Percentiles rank a stretch among this genome's conserved stretches.
These are phyloP conservation scores for Yamadazyma siamensis DNA, from an alignment of 1,139 yeast genomes.

Conservation along the genomic window DNA sequence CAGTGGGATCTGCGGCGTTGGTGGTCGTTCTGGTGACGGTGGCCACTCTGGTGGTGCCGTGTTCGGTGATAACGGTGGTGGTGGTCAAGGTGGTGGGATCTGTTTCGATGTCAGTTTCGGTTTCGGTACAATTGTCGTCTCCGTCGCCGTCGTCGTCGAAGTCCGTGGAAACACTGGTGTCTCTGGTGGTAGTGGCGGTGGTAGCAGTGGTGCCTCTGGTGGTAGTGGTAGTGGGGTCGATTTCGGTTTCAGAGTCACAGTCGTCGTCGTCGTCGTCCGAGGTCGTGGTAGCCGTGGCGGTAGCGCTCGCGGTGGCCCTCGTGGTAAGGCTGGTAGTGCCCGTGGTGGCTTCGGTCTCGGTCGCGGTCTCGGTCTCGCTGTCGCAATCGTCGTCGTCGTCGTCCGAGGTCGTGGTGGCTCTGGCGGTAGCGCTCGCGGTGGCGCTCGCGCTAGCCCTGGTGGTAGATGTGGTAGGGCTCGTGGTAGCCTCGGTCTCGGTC, in stretches of 20 bases:
- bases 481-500: conserved; percentile 2
- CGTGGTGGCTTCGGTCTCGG: conserved; percentile 3
- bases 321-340: conserved; percentile 2
- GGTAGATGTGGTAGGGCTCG: conserved; percentile 2
- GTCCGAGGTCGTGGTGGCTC: conserved; percentile 4
- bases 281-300: conserved; percentile 4
- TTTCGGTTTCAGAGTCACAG: conserved; percentile 1
- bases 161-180: conserved; percentile 1
- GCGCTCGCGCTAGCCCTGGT: background rate
- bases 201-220: background rate
- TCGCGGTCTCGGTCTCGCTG: conserved; percentile 2
- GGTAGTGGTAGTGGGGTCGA: conserved; percentile 1
- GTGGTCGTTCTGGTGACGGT: conserved; percentile 2
- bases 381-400: conserved; percentile 8
- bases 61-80: conserved; percentile 5
- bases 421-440: conserved; percentile 6
- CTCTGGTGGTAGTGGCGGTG: background rate
- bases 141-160: conserved; percentile 8
- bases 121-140: conserved; percentile 15
- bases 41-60: conserved; percentile 6
- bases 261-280: conserved; percentile 10
- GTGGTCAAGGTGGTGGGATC: conserved; percentile 3
- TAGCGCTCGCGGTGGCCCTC: background rate
- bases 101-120: too few species aligned
- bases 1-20: conserved; percentile 6